Evolutionary conservation across 345 rosid genomes (phyloP).

Genomic region (Brassica rapa): DNA sequence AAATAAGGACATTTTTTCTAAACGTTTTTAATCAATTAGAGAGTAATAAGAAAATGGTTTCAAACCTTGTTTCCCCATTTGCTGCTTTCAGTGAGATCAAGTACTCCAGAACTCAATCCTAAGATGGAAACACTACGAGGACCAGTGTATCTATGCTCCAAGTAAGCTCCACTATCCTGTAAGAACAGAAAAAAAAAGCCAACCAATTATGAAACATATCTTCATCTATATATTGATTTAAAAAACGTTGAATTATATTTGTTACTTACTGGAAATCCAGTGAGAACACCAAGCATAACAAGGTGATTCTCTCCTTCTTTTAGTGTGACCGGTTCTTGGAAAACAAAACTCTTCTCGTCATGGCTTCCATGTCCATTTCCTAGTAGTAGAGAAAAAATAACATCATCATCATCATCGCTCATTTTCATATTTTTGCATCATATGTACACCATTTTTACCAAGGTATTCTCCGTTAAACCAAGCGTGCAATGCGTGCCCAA

Average conservation of each 20-base stretch:
- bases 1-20: conserved; percentile 13
- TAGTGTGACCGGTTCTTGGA: conserved; percentile 50
- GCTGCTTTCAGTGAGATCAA: conserved; percentile 59
- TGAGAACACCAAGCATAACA: conserved; percentile 50
- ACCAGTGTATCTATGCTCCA: conserved; percentile 90
- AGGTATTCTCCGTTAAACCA: conserved; percentile 71
- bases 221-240: neutral
- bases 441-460: conserved; percentile 46
- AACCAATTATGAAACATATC: conserved; percentile 2
- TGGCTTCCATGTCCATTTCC: conserved; percentile 87
- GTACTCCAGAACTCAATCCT: conserved; percentile 79
- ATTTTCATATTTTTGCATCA: neutral
- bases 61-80: conserved; percentile 84
- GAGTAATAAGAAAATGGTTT: neutral
- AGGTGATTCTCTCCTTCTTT: conserved; percentile 58
- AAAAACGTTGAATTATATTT: conserved; percentile 6
- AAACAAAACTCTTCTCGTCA: conserved; percentile 77
- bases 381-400: conserved; percentile 22
- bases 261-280: conserved; percentile 71
- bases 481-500: conserved; percentile 73
- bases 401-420: neutral
- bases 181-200: neutral
- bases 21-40: neutral
- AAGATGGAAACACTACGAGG: conserved; percentile 70
- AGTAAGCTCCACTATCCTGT: conserved; percentile 91